Evolutionary conservation across 2,329 filamentous ascomycete genomes (phyloP), one percentile per base, ranked within the genome.

Genomic region (Aspergillus ruber): DNA sequence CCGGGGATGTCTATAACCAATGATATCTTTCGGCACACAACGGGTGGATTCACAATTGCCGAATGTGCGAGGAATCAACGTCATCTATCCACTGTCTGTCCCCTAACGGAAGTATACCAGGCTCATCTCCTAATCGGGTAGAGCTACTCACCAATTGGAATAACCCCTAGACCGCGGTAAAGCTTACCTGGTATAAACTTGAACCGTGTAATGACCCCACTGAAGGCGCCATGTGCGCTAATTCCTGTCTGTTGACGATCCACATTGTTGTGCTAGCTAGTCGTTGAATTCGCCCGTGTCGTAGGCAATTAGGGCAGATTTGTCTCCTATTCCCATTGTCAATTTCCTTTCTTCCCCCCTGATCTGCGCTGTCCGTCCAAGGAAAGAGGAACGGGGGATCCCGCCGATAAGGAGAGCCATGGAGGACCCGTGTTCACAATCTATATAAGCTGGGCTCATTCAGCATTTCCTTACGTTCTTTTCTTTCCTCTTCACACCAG

Each of bases 371-470:
- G 5, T 13, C 23, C 18, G 17, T 23, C 15, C 17, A 36, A 13
- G 45, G 20, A 36, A 38, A 38, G 35, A 17, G n/a, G 35, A 38
- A 38, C 35, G 35, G 35, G 18, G 35, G 18, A 38, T 29, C 35
- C 35, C n/a, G 35, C n/a, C 35, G 13, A 38, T 38, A 38, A 18
- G 35, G 35, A 38, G 25, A 29, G 25, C 35, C 18, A 38, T 15
- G 15, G 15, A 38, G 35, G 18, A 29, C 25, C 25, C 25, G 25
- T 10, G 25, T 12, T 29, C 25, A 29, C 25, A 9, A 20, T 49
- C 47, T 61, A 64, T 64, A 59, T 59, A 64, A 59, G 23, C 27
- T 18, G 29, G 35, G 21, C 21, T 40, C 8, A 21, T 45, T 50
- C 43, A 10, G 21, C 10, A n/a, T 18, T 17, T 20, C 33, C 33